Evolutionary conservation across 345 rosid genomes (phyloP), one percentile per base, ranked within the genome.

Genomic region (Iberis pinnata): DNA sequence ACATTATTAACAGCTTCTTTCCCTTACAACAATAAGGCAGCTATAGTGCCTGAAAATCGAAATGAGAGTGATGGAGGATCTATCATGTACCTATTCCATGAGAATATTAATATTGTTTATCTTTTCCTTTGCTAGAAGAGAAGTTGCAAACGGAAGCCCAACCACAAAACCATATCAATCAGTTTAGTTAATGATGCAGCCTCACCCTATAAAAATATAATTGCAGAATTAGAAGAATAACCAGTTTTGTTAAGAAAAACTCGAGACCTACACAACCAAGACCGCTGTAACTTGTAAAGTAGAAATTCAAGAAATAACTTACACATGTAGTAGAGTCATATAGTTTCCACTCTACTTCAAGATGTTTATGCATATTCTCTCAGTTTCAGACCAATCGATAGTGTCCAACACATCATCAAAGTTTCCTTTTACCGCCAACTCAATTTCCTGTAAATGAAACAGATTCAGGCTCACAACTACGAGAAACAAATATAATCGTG

Each of bases 281-380:
- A 14, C 39, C 27, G 8, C 12, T 31, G 44, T 52, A 15, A 29
- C 22, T 39, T n/a, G 18, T 9, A 53, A 53, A 32, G 16, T 19
- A 27, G 35, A 5, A 29, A 33, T 16, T 11, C 11, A 53, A 53
- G n/a, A 32, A 17, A 9, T 13, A 4, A 10, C 2, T 12, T 44
- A 55, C 50, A 81, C 93, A 78, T 87, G 95, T 45, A n/a, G n/a
- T n/a, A 87, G 96, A 26, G 96, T 90, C 98, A 90, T 87, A 63
- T 83, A 84, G 72, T 84, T 78, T 54, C 98, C 96, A 24, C 95
- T 92, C 58, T 81, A 77, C 59, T 71, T 80, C 74, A 92, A 74
- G 69, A 92, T 68, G 58, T 32, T 9, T 10, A 32, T 32, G n/a
- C 35, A 9, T 32, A 9, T 32, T 11, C n/a, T 32, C 5, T 32